These are phyloP conservation scores for Crucibulum parvulum DNA, from an alignment of 1,284 basidiomycete species.

Conservation along the genomic window DNA sequence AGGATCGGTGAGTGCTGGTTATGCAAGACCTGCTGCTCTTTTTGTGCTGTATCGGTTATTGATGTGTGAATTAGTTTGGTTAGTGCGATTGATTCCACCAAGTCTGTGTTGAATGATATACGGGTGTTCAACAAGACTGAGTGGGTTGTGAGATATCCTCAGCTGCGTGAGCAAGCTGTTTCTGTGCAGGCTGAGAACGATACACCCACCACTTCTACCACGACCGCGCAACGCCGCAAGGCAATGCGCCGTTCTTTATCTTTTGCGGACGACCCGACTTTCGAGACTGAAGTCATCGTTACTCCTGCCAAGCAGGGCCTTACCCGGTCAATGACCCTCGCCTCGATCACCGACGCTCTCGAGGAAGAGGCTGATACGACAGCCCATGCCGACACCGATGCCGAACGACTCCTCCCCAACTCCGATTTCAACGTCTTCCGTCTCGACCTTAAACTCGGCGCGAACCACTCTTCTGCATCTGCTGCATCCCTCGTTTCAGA, in stretches of 20 bases:
- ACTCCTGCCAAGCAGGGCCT: conserved; percentile 54
- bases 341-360: conserved; percentile 53
- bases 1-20: conserved; percentile 60
- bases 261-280: conserved; percentile 82
- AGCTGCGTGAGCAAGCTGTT: conserved; percentile 52
- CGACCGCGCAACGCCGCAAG: conserved; percentile 40
- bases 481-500: conserved; percentile 88
- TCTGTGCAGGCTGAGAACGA: conserved; percentile 20
- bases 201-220: conserved; percentile 19
- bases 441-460: conserved; percentile 92
- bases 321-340: conserved; percentile 61
- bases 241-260: conserved; percentile 72
- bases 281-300: conserved; percentile 72
- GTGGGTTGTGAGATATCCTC: conserved; percentile 90
- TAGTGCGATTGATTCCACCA: conserved; percentile 76
- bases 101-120: conserved; percentile 74
- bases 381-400: conserved; percentile 43
- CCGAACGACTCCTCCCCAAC: conserved; percentile 49
- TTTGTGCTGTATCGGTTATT: not conserved
- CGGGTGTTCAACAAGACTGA: conserved; percentile 85
- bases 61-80: conserved; percentile 61
- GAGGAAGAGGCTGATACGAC: conserved; percentile 34
- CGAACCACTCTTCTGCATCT: conserved; percentile 70
- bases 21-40: conserved; percentile 1
- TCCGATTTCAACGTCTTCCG: conserved; percentile 87